Evolutionary conservation across 2,329 filamentous ascomycete genomes (phyloP).

Genomic region (Fusarium sp.): DNA sequence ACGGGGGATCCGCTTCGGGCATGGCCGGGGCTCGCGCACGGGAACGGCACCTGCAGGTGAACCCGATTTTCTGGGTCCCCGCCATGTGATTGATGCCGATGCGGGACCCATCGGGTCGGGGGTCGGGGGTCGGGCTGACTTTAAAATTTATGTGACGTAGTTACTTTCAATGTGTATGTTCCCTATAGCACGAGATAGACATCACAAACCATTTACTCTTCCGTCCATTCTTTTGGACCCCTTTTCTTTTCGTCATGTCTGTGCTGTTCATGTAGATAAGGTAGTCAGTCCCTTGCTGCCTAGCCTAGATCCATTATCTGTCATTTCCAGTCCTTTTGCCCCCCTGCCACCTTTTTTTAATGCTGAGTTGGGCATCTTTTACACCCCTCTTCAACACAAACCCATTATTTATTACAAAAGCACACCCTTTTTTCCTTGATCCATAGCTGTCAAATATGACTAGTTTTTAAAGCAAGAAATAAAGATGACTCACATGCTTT

Average conservation of each 20-base stretch:
- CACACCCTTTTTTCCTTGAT: neutral
- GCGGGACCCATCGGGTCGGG: conserved; percentile 24
- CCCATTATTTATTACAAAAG: conserved; percentile 1
- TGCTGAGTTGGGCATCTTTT: conserved; percentile 25
- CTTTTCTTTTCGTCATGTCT: neutral
- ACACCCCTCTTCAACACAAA: conserved; percentile 2
- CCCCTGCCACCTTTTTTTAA: conserved; percentile 15
- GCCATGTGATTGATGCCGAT: neutral
- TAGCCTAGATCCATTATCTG: conserved; percentile 9
- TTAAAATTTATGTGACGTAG: conserved; percentile 21
- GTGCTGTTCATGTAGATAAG: conserved; percentile 4
- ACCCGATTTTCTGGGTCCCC: conserved; percentile 34
- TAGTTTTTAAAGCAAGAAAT: neutral
- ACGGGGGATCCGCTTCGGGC: conserved; percentile 41
- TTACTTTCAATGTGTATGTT: neutral
- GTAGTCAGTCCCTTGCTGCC: conserved; percentile 10
- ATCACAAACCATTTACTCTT: neutral
- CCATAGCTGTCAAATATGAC: conserved; percentile 4
- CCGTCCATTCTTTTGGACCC: neutral
- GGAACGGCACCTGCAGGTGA: conserved; percentile 34
- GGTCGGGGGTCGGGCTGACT: neutral
- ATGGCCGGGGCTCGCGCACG: conserved; percentile 22
- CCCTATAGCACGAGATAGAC: neutral
- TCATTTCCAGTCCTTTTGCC: neutral
- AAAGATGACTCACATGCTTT: conserved; percentile 29